A percentile compares a stretch with the other conserved stretches of the same genome.
Conservation (phyloP, 1,284 basidiomycete species). For the Vanrija sp. region DNA sequence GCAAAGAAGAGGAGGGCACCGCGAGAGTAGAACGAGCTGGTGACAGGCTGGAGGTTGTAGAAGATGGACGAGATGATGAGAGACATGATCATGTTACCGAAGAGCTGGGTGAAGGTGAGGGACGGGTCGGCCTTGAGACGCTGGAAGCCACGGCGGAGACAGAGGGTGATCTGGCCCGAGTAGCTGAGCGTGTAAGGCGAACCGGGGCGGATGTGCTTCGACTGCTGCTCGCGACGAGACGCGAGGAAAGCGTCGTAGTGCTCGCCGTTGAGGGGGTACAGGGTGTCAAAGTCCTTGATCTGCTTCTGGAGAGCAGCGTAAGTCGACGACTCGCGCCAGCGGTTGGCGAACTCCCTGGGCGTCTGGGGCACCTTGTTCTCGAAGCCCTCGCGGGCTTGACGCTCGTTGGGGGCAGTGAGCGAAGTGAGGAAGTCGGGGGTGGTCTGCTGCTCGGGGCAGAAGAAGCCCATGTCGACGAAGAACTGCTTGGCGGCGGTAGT, state of each 20-base stretch:
- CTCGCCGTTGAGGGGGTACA: constrained; percentile 47
- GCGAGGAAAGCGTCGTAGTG: constrained; percentile 47
- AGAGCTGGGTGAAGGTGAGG: constrained; percentile 47
- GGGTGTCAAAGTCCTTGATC: constrained; percentile 44
- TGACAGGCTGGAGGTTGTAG: constrained; percentile 44
- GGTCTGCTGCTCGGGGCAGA: constrained; percentile 51
- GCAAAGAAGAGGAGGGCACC: constrained; percentile 51
- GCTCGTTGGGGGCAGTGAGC: constrained; percentile 62
- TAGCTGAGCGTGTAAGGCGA: constrained; percentile 52
- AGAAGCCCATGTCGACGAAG: constrained; percentile 74
- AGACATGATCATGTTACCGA: constrained; percentile 49
- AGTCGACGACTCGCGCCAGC: constrained; percentile 45
- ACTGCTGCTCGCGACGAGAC: constrained; percentile 49
- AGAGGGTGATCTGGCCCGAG: constrained; percentile 48
- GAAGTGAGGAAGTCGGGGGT: constrained; percentile 58
- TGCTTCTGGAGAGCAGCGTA: constrained; percentile 43
- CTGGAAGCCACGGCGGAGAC: constrained; percentile 48
- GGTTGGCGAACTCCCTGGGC: constrained; percentile 57
- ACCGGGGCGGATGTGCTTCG: constrained; percentile 43
- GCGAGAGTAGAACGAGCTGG: constrained; percentile 38
- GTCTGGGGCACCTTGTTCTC: constrained; percentile 57
- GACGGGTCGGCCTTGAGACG: constrained; percentile 48
- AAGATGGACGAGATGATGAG: constrained; percentile 50
- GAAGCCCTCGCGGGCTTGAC: constrained; percentile 55
- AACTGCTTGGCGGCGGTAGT: constrained; percentile 68